These are phyloP conservation scores for Aeminium ludgeri DNA, from an alignment of 495 filamentous ascomycete species.

Conservation along the genomic window DNA sequence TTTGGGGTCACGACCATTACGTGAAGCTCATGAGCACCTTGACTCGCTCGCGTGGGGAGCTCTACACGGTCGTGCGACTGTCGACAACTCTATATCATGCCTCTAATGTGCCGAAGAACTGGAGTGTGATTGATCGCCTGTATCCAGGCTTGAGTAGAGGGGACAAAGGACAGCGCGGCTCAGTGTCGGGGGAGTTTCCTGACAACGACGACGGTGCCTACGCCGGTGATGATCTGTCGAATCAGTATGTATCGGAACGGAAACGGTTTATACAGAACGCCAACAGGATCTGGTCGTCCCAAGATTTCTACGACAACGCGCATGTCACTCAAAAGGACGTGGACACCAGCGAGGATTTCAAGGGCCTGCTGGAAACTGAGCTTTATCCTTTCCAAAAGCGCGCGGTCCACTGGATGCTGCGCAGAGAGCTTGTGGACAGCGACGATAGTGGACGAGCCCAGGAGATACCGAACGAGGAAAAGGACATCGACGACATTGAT, in stretches of 20 bases:
- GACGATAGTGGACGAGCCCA: conserved; percentile 3
- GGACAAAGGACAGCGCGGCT: no score
- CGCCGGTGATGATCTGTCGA: no score
- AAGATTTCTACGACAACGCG: conserved; percentile 49
- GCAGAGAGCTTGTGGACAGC: conserved; percentile 33
- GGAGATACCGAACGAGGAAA: background rate
- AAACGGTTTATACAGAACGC: no score
- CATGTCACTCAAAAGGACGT: conserved; percentile 36
- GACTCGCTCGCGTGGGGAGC: conserved; percentile 4
- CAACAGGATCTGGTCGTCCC: conserved; percentile 16
- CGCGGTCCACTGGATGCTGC: conserved; percentile 52
- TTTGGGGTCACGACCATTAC: no score
- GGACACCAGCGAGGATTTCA: conserved; percentile 27
- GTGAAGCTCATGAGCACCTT: background rate
- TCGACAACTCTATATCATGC: conserved; percentile 4
- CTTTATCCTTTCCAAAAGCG: conserved; percentile 59
- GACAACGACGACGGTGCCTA: no score
- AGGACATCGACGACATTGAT: conserved; percentile 19
- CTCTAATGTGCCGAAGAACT: background rate
- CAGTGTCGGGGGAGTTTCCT: no score
- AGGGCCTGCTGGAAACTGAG: conserved; percentile 29
- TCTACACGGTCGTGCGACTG: conserved; percentile 9
- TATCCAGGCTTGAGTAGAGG: conserved; percentile 2
- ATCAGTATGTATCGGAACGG: no score
- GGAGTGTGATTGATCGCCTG: no score